These are phyloP conservation scores for Bipolaris zeicola DNA, from an alignment of 2,329 filamentous ascomycete species.

Conservation along the genomic window DNA sequence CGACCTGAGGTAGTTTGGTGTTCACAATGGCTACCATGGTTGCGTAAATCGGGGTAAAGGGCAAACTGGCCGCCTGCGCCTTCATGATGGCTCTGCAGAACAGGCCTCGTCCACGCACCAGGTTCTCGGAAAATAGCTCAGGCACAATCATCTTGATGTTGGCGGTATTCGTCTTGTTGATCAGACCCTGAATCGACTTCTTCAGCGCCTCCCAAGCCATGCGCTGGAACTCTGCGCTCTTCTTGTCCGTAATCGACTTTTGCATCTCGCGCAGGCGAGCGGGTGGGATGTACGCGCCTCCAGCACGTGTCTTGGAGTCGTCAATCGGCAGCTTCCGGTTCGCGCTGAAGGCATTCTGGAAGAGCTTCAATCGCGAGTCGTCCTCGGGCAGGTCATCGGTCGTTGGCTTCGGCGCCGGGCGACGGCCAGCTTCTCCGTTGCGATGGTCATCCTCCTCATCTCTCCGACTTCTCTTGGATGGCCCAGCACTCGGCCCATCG, in stretches of 20 bases:
- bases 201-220: constrained; percentile 99
- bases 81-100: constrained; percentile 99
- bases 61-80: constrained; percentile 91
- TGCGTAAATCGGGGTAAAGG: constrained; percentile 95
- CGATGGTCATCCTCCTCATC: constrained; percentile 43
- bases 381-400: constrained; percentile 34
- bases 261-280: constrained; percentile 89
- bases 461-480: constrained; percentile 47
- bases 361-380: constrained; percentile 44
- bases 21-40: constrained; percentile 97
- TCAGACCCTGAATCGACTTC: constrained; percentile 97
- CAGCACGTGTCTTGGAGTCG: constrained; percentile 87
- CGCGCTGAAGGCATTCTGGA: constrained; percentile 45
- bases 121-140: constrained; percentile 92
- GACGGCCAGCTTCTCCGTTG: constrained; percentile 77
- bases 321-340: constrained; percentile 86
- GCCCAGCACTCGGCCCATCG: constrained; percentile 33
- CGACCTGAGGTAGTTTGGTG: constrained; percentile 93
- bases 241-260: constrained; percentile 95
- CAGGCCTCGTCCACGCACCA: constrained; percentile 86
- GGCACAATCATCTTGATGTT: constrained; percentile 99
- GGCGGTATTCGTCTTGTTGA: constrained; percentile 98
- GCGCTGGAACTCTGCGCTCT: constrained; percentile 94
- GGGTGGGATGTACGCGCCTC: constrained; percentile 95
- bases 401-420: constrained; percentile 21